A percentile compares a stretch with the other conserved stretches of the same genome.
phyloP scores from a whole-genome alignment of 2,329 filamentous ascomycete genomes.

The Diplocarpon rosae region DNA sequence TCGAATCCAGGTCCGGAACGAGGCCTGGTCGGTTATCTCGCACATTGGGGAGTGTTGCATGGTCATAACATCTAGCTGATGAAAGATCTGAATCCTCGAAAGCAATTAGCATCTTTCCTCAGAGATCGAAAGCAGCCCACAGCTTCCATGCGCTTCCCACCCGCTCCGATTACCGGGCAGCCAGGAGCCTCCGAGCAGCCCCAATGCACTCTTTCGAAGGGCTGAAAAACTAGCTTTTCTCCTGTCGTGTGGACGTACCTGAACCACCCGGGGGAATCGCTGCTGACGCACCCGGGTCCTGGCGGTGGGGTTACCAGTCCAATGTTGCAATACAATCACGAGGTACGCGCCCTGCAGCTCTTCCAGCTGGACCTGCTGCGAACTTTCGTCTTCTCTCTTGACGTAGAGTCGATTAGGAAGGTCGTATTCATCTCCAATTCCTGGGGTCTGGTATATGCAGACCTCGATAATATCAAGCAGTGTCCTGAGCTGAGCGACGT shows the following conservation, averaged over 20 bases:
- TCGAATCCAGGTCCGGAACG: conserved; percentile 22
- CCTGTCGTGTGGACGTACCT: conserved; percentile 14
- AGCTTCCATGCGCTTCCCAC: no score
- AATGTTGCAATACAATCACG: conserved; percentile 25
- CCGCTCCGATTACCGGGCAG: no score
- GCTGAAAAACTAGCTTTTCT: background rate
- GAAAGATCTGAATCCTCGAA: conserved; percentile 27
- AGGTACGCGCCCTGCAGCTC: conserved; percentile 27
- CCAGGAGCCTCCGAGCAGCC: no score
- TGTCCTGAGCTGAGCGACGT: conserved; percentile 17
- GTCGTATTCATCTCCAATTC: conserved; percentile 23
- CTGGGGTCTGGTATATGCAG: conserved; percentile 22
- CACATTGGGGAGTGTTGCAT: conserved; percentile 19
- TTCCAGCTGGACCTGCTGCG: conserved; percentile 24
- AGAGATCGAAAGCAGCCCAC: no score
- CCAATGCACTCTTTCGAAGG: no score
- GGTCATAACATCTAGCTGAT: conserved; percentile 17
- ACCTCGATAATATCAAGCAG: conserved; percentile 23
- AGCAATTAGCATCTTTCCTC: no score
- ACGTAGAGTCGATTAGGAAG: conserved; percentile 20
- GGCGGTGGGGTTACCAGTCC: conserved; percentile 23
- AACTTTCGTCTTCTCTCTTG: conserved; percentile 14
- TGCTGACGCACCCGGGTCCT: conserved; percentile 23
- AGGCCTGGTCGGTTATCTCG: conserved; percentile 20
- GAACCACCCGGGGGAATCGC: conserved; percentile 21